phyloP scores from a whole-genome alignment of 768 basidiomycete genomes.

The Termitomyces sp. region DNA sequence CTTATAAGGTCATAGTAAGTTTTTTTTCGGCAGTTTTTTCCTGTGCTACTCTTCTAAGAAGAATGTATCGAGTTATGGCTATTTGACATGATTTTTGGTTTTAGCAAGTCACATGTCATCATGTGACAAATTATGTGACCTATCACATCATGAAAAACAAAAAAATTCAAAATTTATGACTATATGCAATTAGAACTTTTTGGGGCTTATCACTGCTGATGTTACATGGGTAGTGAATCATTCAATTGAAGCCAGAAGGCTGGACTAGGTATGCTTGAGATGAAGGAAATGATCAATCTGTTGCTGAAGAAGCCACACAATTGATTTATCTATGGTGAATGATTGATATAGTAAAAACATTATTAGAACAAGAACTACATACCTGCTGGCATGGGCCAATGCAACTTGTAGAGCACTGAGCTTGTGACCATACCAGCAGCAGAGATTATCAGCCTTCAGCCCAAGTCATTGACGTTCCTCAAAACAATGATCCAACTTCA shows the following conservation, averaged over 20 bases:
- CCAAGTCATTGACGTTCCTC: slow-evolving; percentile 17
- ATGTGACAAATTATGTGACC: no score
- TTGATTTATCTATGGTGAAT: slow-evolving; percentile 5
- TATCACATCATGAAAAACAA: no score
- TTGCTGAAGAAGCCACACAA: slow-evolving; percentile 5
- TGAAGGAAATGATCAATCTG: slow-evolving; percentile 8
- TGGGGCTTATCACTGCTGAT: no score
- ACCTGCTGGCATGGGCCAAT: slow-evolving; percentile 16
- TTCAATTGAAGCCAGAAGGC: slow-evolving; percentile 5
- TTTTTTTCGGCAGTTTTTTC: no score
- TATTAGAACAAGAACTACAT: neutral
- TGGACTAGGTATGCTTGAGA: slow-evolving; percentile 17
- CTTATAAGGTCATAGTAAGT: no score
- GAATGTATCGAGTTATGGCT: no score
- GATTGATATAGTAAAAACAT: no score
- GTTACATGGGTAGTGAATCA: neutral
- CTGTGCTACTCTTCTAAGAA: no score
- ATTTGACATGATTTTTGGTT: no score
- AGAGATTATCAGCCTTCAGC: slow-evolving; percentile 27
- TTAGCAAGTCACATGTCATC: no score
- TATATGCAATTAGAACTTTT: no score
- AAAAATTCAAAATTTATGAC: no score
- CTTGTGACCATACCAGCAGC: slow-evolving; percentile 29
- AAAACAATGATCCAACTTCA: slow-evolving; percentile 10
- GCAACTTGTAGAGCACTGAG: slow-evolving; percentile 20